Evolutionary conservation across 2,329 filamentous ascomycete genomes (phyloP).

Genomic region (Calonectria leucothoes): DNA sequence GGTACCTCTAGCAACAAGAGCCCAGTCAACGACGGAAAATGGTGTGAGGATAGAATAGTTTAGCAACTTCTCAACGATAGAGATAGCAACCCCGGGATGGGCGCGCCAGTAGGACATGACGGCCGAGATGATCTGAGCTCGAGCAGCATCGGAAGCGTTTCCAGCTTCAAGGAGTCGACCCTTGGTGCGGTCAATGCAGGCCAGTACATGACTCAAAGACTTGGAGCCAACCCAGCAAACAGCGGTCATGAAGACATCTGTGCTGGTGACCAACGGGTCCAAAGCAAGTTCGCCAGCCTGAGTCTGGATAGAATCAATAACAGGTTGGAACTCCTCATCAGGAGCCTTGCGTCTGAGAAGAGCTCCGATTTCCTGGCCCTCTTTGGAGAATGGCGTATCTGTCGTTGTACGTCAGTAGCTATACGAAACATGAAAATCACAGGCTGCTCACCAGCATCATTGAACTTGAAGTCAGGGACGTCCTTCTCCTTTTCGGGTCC

Average conservation of each 20-base stretch:
- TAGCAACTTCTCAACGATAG: slow-evolving; percentile 94
- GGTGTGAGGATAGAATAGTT: slow-evolving; percentile 97
- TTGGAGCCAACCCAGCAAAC: slow-evolving; percentile 96
- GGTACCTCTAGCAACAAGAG: slow-evolving; percentile 68
- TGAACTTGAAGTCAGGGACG: slow-evolving; percentile 95
- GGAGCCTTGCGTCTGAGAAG: slow-evolving; percentile 86
- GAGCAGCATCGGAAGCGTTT: slow-evolving; percentile 77
- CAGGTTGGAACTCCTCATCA: slow-evolving; percentile 86
- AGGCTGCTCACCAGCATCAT: slow-evolving; percentile 71
- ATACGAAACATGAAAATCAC: not conserved
- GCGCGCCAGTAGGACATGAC: slow-evolving; percentile 95
- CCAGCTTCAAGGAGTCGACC: slow-evolving; percentile 86
- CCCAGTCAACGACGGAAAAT: slow-evolving; percentile 89
- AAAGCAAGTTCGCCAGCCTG: slow-evolving; percentile 77
- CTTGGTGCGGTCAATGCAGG: slow-evolving; percentile 95
- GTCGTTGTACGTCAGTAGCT: not conserved
- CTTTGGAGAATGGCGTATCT: slow-evolving; percentile 84
- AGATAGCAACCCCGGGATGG: slow-evolving; percentile 90
- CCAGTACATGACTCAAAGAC: slow-evolving; percentile 94
- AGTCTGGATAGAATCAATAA: slow-evolving; percentile 85
- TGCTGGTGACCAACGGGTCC: slow-evolving; percentile 86
- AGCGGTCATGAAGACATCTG: slow-evolving; percentile 92
- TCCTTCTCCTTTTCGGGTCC: slow-evolving; percentile 92
- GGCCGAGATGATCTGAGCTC: slow-evolving; percentile 88
- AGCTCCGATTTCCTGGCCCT: slow-evolving; percentile 84